Evolutionary conservation across 805 yeast genomes (phyloP).

Genomic region (Candida silvicultrix): DNA sequence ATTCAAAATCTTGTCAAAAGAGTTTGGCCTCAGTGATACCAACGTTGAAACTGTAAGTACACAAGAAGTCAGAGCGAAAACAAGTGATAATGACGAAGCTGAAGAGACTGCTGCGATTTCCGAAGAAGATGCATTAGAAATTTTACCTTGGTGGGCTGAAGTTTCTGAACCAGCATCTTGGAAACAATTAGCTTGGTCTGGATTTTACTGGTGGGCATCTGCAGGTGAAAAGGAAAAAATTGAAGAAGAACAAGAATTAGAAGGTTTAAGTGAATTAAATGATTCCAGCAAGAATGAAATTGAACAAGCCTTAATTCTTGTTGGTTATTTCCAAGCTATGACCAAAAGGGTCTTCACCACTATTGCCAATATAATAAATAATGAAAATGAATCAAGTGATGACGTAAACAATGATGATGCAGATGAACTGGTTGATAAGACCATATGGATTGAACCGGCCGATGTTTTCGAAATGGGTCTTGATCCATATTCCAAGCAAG

Average conservation of each 20-base stretch:
- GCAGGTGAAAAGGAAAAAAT: constrained; percentile 57
- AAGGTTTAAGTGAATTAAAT: constrained; percentile 22
- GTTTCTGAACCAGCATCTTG: constrained; percentile 46
- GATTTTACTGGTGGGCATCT: constrained; percentile 82
- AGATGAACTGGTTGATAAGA: background rate
- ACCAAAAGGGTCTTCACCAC: constrained; percentile 37
- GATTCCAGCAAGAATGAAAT: constrained; percentile 15
- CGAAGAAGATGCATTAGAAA: background rate
- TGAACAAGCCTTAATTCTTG: constrained; percentile 23
- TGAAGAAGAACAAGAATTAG: constrained; percentile 33
- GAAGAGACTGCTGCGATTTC: background rate
- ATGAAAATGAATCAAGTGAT: constrained; percentile 13
- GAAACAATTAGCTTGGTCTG: constrained; percentile 57
- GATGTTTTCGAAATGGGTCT: constrained; percentile 54
- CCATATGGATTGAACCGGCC: constrained; percentile 27
- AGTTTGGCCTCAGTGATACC: constrained; percentile 7
- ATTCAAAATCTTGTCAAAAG: constrained; percentile 23
- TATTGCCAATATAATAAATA: constrained; percentile 31
- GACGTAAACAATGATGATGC: constrained; percentile 12
- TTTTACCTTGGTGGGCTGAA: constrained; percentile 35
- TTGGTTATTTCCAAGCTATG: constrained; percentile 47
- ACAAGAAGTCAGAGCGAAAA: background rate
- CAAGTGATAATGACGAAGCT: background rate
- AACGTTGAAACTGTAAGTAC: background rate
- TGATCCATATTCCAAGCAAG: constrained; percentile 44